These are phyloP conservation scores for Myriosclerotinia duriaeana DNA, from an alignment of 2,329 filamentous ascomycete genomes.

Conservation along the genomic window DNA sequence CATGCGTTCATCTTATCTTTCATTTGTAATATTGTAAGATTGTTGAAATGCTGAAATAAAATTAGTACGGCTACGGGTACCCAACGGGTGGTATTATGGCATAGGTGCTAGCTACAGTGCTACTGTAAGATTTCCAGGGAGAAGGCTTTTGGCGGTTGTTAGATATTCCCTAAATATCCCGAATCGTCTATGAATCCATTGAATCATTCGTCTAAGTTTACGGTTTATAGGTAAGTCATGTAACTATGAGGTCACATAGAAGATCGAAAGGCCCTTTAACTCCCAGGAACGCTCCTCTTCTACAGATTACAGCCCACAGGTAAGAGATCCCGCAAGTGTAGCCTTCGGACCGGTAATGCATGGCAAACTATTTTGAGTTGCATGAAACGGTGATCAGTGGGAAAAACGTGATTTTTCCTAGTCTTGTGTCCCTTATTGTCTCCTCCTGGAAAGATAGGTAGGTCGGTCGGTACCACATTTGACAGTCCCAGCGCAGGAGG, in stretches of 20 bases:
- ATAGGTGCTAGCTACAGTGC: too few relatives aligned
- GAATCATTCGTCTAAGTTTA: neutral
- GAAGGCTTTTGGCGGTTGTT: neutral
- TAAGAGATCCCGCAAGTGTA: neutral
- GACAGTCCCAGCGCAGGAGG: too few relatives aligned
- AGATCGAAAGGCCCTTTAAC: neutral
- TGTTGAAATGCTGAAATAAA: neutral
- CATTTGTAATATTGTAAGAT: neutral
- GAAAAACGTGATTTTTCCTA: neutral
- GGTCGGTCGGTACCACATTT: neutral
- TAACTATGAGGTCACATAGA: neutral
- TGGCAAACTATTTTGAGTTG: neutral
- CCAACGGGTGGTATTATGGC: too few relatives aligned
- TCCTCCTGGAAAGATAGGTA: neutral
- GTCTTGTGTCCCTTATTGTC: neutral
- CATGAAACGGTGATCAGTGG: slow-evolving; percentile 6
- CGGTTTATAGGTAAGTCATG: neutral
- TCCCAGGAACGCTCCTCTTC: too few relatives aligned
- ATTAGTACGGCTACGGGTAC: neutral
- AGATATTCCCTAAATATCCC: neutral
- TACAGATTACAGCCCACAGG: neutral
- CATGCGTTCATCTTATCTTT: slow-evolving; percentile 12
- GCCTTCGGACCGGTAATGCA: slow-evolving; percentile 3
- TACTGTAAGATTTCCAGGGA: neutral
- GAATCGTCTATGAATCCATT: neutral